Evolutionary conservation across 1,284 basidiomycete species (phyloP).

Genomic region (Takashimella koratensis): DNA sequence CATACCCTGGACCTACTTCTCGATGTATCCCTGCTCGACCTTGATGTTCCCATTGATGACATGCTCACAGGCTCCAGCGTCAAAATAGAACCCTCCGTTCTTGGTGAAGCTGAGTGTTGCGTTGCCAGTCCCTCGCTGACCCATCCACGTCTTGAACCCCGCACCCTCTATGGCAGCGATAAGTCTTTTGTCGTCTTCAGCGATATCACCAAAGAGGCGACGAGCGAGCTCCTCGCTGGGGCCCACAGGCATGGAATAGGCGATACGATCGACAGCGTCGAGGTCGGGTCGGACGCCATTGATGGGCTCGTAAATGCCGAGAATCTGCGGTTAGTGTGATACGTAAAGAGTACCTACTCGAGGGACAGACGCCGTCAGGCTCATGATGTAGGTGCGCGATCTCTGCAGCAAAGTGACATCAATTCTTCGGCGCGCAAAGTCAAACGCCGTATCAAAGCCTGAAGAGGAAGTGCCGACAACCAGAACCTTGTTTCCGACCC

Average conservation of each 20-base stretch:
- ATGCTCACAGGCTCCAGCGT: slow-evolving; percentile 36
- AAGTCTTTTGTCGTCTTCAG: slow-evolving; percentile 47
- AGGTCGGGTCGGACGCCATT: slow-evolving; percentile 50
- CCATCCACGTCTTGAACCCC: slow-evolving; percentile 49
- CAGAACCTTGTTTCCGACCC: slow-evolving; percentile 58
- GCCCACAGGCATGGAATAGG: slow-evolving; percentile 45
- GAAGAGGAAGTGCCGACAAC: slow-evolving; percentile 63
- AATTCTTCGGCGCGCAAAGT: slow-evolving; percentile 52
- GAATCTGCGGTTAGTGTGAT: slow-evolving; percentile 35
- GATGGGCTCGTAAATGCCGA: slow-evolving; percentile 42
- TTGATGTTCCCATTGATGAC: slow-evolving; percentile 39
- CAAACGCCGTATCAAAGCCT: slow-evolving; percentile 52
- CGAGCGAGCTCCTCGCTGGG: slow-evolving; percentile 26
- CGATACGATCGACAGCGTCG: slow-evolving; percentile 52
- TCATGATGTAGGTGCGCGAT: slow-evolving; percentile 60
- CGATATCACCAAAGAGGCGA: slow-evolving; percentile 16
- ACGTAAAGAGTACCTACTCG: not conserved
- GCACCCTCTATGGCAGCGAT: slow-evolving; percentile 56
- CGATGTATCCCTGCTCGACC: slow-evolving; percentile 31
- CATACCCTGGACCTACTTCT: not conserved
- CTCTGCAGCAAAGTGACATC: slow-evolving; percentile 63
- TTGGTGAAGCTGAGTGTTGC: slow-evolving; percentile 21
- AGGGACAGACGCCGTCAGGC: slow-evolving; percentile 49
- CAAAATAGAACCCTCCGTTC: slow-evolving; percentile 40
- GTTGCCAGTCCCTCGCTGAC: slow-evolving; percentile 24